Evolutionary conservation across 139 green algal genomes (phyloP), one percentile per base, ranked within the genome.

Genomic region (Chlorella sp.): DNA sequence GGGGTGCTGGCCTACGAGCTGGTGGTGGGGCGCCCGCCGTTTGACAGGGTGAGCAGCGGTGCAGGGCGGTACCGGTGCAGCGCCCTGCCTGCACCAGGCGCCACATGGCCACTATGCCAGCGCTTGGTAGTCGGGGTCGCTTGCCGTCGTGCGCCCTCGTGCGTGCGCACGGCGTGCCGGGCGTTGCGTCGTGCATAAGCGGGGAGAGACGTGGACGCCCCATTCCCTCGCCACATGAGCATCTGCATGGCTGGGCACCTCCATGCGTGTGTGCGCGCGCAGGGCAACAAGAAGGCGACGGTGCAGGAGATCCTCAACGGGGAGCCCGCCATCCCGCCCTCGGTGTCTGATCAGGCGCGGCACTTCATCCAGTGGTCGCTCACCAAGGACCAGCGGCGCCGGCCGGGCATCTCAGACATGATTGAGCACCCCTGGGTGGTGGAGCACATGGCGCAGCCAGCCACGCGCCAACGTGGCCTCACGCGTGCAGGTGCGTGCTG

Each of bases 1-100:
- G 86, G 86, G 3, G 80, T 91, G 62, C 83, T 91, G 6, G 81
- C 81, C 1, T 91, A 87, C 70, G 86, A 91, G 77, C 73, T 91
- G 2, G 87, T 83, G 4, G 69, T 86, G 1, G 86, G 86, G 3
- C 67, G 73, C 14, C 80, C 86, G 24, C 86, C 86, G 1, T 91
- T 91, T 67, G 86, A 89, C 72, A 87, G 82, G 72, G 77, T 78
- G 22, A 31, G 67, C 35, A 50, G 33, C 29, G 49, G 10, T 32
- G 2, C 22, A 64, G 4, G 20, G 4, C 55, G 24, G n/a, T n/a
- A n/a, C n/a, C n/a, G n/a, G n/a, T n/a, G n/a, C n/a, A n/a, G n/a
- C n/a, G n/a, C n/a, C n/a, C n/a, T n/a, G n/a, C n/a, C 55, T 31
- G 20, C 20, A 64, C 14, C 55, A 64, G 22, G 27, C 14, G 55